A percentile compares a stretch with the other conserved stretches of the same genome.
phyloP scores from a whole-genome alignment of 257 asterid species.

The Ocimum tenuiflorum region DNA sequence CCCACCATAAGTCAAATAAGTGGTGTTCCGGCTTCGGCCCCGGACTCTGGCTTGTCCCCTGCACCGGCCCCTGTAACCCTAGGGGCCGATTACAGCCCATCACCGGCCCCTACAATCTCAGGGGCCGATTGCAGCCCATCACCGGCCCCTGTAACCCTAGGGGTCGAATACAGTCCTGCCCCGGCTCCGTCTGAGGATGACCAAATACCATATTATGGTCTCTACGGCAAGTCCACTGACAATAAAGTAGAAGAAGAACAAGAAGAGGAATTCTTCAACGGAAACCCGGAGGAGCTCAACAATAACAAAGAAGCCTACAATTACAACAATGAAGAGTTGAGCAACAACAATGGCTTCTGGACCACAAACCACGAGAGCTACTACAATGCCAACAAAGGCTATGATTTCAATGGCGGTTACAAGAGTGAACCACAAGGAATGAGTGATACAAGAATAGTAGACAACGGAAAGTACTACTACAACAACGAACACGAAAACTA shows the following conservation, averaged over 20 bases:
- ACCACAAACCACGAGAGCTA: conserved; percentile 5
- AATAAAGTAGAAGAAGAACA: conserved; percentile 15
- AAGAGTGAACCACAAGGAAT: conserved; percentile 34
- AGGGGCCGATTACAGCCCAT: not conserved
- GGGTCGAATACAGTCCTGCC: not conserved
- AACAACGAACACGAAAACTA: conserved; percentile 22
- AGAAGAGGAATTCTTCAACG: conserved; percentile 25
- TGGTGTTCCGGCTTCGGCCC: conserved; percentile 18
- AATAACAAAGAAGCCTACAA: conserved; percentile 10
- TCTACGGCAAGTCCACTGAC: conserved; percentile 33
- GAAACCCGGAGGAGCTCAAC: conserved; percentile 14
- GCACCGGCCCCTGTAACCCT: conserved; percentile 18
- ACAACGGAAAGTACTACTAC: conserved; percentile 33
- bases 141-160: conserved; percentile 10
- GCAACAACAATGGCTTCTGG: conserved; percentile 24
- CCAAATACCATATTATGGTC: conserved; percentile 24
- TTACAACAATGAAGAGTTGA: conserved; percentile 7
- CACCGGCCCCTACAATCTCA: conserved; percentile 14
- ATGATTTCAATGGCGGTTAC: not conserved
- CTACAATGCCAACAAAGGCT: conserved; percentile 6
- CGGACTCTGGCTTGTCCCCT: conserved; percentile 11
- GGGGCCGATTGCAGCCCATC: not conserved
- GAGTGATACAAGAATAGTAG: conserved; percentile 49
- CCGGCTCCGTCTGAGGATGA: conserved; percentile 31
- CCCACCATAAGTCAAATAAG: conserved; percentile 27